phyloP scores from a whole-genome alignment of 108 stramenopile species.

The Cyclotella distinguenda region DNA sequence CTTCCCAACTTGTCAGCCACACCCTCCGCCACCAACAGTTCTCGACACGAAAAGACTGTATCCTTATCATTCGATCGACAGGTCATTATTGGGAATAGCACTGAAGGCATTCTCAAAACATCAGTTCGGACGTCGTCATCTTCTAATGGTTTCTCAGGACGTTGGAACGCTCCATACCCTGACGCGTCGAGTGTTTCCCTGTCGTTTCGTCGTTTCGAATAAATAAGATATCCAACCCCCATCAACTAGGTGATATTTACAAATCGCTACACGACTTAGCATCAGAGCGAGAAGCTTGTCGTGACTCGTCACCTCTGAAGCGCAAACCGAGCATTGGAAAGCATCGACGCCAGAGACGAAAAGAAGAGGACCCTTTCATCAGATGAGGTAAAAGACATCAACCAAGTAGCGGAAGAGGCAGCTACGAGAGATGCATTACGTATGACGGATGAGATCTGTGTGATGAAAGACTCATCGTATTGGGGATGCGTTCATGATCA shows the following conservation, averaged over 20 bases:
- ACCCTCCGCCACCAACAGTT: not conserved
- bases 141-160: conserved; percentile 7
- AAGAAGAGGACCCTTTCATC: not conserved
- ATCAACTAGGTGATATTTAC: conserved; percentile 50
- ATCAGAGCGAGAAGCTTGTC: conserved; percentile 44
- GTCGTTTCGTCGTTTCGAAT: conserved; percentile 28
- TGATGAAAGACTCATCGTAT: not conserved
- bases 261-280: conserved; percentile 47
- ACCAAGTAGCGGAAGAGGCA: not conserved
- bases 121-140: not conserved
- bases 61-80: conserved; percentile 33
- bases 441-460: not conserved
- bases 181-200: conserved; percentile 66
- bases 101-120: not conserved
- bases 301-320: conserved; percentile 2
- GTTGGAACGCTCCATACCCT: conserved; percentile 81
- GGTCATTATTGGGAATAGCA: not conserved
- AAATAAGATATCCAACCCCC: conserved; percentile 67
- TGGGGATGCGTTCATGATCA: not conserved
- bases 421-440: not conserved
- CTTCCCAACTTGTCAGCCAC: conserved; percentile 25
- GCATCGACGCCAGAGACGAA: not conserved
- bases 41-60: conserved; percentile 20
- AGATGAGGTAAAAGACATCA: not conserved
- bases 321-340: conserved; percentile 5